Percentiles rank a stretch among this genome's conserved stretches.
Conservation (phyloP, 805 yeast genomes). For the Candida boleticola region DNA sequence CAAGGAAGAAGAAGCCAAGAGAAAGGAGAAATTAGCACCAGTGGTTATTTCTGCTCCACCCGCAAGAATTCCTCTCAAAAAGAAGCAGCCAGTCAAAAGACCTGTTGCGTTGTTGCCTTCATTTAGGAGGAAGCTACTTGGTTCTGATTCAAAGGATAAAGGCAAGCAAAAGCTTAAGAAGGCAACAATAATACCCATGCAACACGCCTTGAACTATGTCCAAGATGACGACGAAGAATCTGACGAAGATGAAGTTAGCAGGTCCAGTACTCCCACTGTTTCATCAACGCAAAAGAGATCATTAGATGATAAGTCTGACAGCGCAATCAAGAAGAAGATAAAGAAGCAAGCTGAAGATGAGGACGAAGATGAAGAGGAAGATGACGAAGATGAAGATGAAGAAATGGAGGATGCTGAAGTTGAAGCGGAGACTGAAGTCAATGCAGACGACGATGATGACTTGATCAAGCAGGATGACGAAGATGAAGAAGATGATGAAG, state of each 20-base stretch:
- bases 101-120: slow-evolving; percentile 26
- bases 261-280: slow-evolving; percentile 34
- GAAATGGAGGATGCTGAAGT: slow-evolving; percentile 23
- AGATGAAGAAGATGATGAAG: slow-evolving; percentile 12
- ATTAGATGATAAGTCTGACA: slow-evolving; percentile 15
- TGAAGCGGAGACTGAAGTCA: not conserved
- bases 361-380: slow-evolving; percentile 21
- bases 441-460: slow-evolving; percentile 15
- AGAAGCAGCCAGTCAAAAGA: slow-evolving; percentile 10
- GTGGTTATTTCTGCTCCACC: slow-evolving; percentile 19
- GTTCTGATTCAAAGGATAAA: slow-evolving; percentile 3
- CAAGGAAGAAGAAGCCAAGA: not conserved
- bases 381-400: slow-evolving; percentile 16
- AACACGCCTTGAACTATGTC: slow-evolving; percentile 51
- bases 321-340: slow-evolving; percentile 17
- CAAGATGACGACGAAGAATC: slow-evolving; percentile 32
- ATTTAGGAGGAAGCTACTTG: slow-evolving; percentile 27
- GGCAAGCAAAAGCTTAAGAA: slow-evolving; percentile 22
- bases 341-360: slow-evolving; percentile 25
- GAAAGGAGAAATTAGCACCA: slow-evolving; percentile 12
- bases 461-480: slow-evolving; percentile 9
- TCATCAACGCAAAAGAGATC: slow-evolving; percentile 24
- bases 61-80: slow-evolving; percentile 22
- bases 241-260: slow-evolving; percentile 29
- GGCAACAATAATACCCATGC: slow-evolving; percentile 46